These are phyloP conservation scores for Begonia loranthoides DNA, from an alignment of 306 rosid genomes.

Conservation along the genomic window DNA sequence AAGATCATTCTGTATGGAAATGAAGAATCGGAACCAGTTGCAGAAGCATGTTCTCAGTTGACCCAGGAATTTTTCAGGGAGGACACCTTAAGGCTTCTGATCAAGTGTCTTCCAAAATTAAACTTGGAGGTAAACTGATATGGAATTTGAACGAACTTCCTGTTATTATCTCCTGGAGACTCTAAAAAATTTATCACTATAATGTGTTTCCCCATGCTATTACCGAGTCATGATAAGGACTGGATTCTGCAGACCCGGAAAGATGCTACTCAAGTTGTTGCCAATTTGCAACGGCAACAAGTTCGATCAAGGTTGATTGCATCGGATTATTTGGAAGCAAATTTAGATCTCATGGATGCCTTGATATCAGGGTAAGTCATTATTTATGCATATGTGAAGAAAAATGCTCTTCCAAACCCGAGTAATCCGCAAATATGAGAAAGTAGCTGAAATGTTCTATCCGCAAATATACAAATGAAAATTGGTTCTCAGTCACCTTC, in stretches of 20 bases:
- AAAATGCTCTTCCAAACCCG: not conserved
- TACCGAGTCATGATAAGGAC: conserved; percentile 1
- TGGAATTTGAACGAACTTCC: not conserved
- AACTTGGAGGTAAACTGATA: conserved; percentile 68
- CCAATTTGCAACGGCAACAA: conserved; percentile 93
- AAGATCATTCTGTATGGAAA: conserved; percentile 82
- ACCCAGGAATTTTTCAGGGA: conserved; percentile 88
- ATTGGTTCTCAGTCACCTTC: too few relatives aligned
- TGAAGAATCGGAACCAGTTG: conserved; percentile 84
- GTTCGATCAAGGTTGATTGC: conserved; percentile 89
- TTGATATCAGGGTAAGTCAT: conserved; percentile 68
- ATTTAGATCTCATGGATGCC: conserved; percentile 71
- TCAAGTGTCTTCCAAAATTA: conserved; percentile 68
- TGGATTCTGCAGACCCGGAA: conserved; percentile 57
- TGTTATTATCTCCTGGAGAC: too few relatives aligned
- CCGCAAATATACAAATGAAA: too few relatives aligned
- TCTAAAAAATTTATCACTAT: not conserved
- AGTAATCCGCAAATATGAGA: not conserved
- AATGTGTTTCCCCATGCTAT: not conserved
- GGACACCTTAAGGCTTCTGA: conserved; percentile 60
- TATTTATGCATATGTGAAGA: not conserved
- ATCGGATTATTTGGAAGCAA: conserved; percentile 83
- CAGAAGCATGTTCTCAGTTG: conserved; percentile 86
- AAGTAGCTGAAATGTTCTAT: too few relatives aligned
- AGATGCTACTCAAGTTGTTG: conserved; percentile 97